phyloP scores from a whole-genome alignment of 176 grass and related monocot species.

The Phoenix dactylifera region DNA sequence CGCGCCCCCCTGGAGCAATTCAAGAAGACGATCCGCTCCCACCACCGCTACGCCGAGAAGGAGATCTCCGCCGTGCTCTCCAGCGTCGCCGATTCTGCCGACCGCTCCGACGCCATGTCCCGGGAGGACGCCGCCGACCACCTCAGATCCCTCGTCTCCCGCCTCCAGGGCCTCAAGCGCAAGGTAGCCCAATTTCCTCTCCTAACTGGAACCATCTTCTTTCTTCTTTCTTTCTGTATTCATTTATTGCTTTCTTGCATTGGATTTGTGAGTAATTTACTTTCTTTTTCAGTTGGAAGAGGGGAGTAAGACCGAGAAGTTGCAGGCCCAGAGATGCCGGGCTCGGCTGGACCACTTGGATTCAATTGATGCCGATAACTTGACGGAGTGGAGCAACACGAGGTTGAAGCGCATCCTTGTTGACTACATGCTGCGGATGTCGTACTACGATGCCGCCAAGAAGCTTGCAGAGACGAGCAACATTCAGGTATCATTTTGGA shows the following conservation, averaged over 20 bases:
- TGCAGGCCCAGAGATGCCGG: slow-evolving; percentile 71
- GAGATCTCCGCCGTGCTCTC: slow-evolving; percentile 63
- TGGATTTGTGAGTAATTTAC: background rate
- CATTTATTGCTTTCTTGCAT: background rate
- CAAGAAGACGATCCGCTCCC: slow-evolving; percentile 51
- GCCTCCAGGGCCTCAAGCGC: slow-evolving; percentile 91
- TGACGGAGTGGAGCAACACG: slow-evolving; percentile 44
- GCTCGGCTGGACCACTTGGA: slow-evolving; percentile 69
- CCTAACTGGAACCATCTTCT: background rate
- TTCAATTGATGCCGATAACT: slow-evolving; percentile 25
- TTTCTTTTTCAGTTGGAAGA: slow-evolving; percentile 44
- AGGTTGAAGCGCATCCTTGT: slow-evolving; percentile 75
- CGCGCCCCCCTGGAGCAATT: slow-evolving; percentile 78
- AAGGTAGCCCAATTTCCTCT: slow-evolving; percentile 27
- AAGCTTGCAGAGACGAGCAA: slow-evolving; percentile 42
- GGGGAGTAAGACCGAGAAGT: slow-evolving; percentile 34
- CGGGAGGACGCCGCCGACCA: slow-evolving; percentile 35
- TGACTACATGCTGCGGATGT: slow-evolving; percentile 99
- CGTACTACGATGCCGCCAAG: slow-evolving; percentile 66
- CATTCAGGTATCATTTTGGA: slow-evolving; percentile 51
- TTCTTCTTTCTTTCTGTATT: background rate
- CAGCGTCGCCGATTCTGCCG: slow-evolving; percentile 29
- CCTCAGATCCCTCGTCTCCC: slow-evolving; percentile 78
- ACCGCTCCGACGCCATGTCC: background rate
- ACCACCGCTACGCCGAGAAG: slow-evolving; percentile 73